phyloP scores from a whole-genome alignment of 2,329 filamentous ascomycete genomes.

The Xylariaceae sp. region DNA sequence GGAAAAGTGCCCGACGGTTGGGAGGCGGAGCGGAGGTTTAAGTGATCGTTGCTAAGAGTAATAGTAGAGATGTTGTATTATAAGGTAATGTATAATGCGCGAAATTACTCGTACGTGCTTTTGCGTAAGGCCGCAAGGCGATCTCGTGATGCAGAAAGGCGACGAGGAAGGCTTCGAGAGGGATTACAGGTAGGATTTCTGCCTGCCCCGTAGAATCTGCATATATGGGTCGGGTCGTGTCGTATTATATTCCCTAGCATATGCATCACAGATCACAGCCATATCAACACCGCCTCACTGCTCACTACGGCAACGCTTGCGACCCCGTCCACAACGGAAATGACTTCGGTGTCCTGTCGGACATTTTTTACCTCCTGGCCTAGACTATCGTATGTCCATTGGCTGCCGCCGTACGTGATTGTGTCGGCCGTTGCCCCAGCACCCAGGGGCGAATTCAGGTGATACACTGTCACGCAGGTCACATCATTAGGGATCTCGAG shows the following conservation, averaged over 20 bases:
- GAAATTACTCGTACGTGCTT: no score
- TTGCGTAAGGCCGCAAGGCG: no score
- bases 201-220: neutral
- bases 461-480: conserved; percentile 27
- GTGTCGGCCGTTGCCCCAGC: conserved; percentile 32
- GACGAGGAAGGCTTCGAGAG: no score
- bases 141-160: no score
- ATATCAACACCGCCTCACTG: conserved; percentile 32
- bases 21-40: no score
- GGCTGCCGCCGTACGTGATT: conserved; percentile 36
- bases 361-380: conserved; percentile 33
- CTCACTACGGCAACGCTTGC: conserved; percentile 25
- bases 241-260: no score
- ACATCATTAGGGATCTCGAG: conserved; percentile 22
- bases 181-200: no score
- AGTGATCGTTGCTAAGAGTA: no score
- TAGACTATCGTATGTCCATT: conserved; percentile 35
- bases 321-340: conserved; percentile 27
- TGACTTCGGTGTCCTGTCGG: conserved; percentile 28
- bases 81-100: no score
- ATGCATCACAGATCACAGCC: conserved; percentile 11
- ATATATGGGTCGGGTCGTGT: no score
- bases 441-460: conserved; percentile 32
- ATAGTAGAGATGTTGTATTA: no score
- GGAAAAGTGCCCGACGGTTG: no score